phyloP scores from a whole-genome alignment of 352 stramenopile genomes.

The Phytophthora boehmeriae region DNA sequence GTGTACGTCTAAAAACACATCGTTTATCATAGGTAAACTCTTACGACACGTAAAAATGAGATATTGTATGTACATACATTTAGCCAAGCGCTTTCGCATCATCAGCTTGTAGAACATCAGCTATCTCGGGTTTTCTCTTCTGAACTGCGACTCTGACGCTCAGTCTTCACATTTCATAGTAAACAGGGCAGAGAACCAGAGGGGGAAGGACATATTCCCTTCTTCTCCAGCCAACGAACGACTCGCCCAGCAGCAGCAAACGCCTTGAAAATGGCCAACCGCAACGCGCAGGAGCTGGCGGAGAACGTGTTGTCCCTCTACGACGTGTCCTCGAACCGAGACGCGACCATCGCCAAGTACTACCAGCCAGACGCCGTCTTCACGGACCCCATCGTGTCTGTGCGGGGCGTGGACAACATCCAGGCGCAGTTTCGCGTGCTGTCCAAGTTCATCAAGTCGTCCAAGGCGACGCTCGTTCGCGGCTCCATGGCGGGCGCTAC shows the following conservation, averaged over 20 bases:
- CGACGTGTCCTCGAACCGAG: conserved; percentile 67
- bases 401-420: conserved; percentile 80
- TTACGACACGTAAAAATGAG: no score
- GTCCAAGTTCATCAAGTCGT: conserved; percentile 77
- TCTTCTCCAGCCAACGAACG: conserved; percentile 1
- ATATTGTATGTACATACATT: conserved; percentile 6
- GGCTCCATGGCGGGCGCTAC: conserved; percentile 81
- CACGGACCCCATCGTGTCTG: conserved; percentile 78
- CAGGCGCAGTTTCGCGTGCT: conserved; percentile 85
- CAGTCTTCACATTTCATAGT: conserved; percentile 10
- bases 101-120: no score
- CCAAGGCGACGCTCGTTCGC: conserved; percentile 79
- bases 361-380: conserved; percentile 82
- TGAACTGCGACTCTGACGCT: conserved; percentile 19
- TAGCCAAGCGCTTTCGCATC: no score
- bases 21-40: no score
- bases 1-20: no score
- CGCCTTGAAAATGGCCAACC: conserved; percentile 51
- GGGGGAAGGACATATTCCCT: background rate
- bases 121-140: background rate
- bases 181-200: background rate
- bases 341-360: conserved; percentile 80
- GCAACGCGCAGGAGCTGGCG: conserved; percentile 76
- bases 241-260: conserved; percentile 2
- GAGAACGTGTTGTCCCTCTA: conserved; percentile 87